Percentiles rank a stretch among this genome's conserved stretches.
phyloP scores from a whole-genome alignment of 495 filamentous ascomycete species.

The Neurospora cerealis region DNA sequence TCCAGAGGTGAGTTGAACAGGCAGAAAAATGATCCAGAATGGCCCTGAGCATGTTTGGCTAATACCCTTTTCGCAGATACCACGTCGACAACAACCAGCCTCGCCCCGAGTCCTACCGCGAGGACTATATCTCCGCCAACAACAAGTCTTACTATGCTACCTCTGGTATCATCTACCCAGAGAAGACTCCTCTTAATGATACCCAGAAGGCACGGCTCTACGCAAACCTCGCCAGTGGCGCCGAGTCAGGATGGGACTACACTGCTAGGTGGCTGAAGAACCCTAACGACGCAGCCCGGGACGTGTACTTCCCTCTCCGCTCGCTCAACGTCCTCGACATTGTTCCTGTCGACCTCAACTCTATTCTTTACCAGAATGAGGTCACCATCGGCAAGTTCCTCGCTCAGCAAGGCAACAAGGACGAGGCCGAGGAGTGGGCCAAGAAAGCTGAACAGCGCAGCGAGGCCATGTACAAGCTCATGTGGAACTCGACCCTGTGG shows the following conservation, averaged over 20 bases:
- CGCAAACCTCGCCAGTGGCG: constrained; percentile 37
- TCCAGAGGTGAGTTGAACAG: constrained; percentile 26
- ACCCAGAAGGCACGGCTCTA: constrained; percentile 30
- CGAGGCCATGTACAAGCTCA: constrained; percentile 33
- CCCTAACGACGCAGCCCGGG: constrained; percentile 32
- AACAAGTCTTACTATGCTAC: constrained; percentile 35
- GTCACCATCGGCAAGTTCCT: constrained; percentile 31
- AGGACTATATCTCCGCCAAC: constrained; percentile 38
- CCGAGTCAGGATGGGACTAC: constrained; percentile 43
- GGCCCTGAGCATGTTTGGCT: not conserved
- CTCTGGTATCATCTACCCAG: constrained; percentile 40
- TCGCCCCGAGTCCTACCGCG: constrained; percentile 39
- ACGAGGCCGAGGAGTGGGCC: constrained; percentile 22
- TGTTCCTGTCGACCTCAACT: constrained; percentile 40
- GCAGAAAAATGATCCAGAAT: not conserved
- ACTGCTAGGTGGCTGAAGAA: constrained; percentile 27
- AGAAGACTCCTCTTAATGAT: constrained; percentile 26
- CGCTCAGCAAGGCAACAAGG: constrained; percentile 18
- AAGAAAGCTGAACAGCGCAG: constrained; percentile 26
- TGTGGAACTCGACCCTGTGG: constrained; percentile 38
- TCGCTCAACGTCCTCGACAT: constrained; percentile 32
- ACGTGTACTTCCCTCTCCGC: constrained; percentile 42
- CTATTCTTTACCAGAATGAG: constrained; percentile 41
- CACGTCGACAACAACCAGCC: constrained; percentile 38
- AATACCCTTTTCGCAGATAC: constrained; percentile 21